These are phyloP conservation scores for Colletotrichum shisoi DNA, from an alignment of 2,329 filamentous ascomycete species.

Conservation along the genomic window DNA sequence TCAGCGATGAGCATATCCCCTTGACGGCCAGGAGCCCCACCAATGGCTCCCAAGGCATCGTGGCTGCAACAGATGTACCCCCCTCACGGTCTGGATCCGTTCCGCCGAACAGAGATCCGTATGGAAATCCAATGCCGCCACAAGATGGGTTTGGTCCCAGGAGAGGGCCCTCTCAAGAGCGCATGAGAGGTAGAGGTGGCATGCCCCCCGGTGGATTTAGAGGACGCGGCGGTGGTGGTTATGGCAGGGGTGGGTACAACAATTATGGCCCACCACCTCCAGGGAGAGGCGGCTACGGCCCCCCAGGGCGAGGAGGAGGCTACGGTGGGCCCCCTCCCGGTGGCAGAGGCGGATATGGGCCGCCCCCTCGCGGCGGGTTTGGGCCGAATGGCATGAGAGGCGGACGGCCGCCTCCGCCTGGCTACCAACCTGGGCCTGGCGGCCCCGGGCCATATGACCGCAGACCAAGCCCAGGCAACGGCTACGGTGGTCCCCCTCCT, in stretches of 20 bases:
- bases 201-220: constrained; percentile 55
- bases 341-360: constrained; percentile 58
- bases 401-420: constrained; percentile 54
- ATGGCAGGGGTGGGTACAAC: constrained; percentile 55
- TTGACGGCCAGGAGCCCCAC: constrained; percentile 72
- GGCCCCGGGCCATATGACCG: constrained; percentile 49
- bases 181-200: constrained; percentile 63
- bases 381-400: constrained; percentile 48
- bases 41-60: constrained; percentile 61
- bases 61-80: constrained; percentile 49
- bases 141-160: constrained; percentile 58
- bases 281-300: constrained; percentile 58
- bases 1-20: constrained; percentile 74
- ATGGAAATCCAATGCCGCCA: constrained; percentile 64
- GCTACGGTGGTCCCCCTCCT: constrained; percentile 44
- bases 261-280: constrained; percentile 29
- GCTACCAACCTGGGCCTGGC: constrained; percentile 50
- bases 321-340: constrained; percentile 48
- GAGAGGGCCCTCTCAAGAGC: constrained; percentile 57
- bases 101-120: constrained; percentile 62
- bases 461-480: constrained; percentile 49
- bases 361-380: constrained; percentile 50
- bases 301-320: constrained; percentile 46
- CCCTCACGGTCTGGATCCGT: constrained; percentile 53
- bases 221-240: constrained; percentile 51